Evolutionary conservation across 2,329 filamentous ascomycete species (phyloP), one percentile per base, ranked within the genome.

Genomic region (Cladophialophora chaetospira): DNA sequence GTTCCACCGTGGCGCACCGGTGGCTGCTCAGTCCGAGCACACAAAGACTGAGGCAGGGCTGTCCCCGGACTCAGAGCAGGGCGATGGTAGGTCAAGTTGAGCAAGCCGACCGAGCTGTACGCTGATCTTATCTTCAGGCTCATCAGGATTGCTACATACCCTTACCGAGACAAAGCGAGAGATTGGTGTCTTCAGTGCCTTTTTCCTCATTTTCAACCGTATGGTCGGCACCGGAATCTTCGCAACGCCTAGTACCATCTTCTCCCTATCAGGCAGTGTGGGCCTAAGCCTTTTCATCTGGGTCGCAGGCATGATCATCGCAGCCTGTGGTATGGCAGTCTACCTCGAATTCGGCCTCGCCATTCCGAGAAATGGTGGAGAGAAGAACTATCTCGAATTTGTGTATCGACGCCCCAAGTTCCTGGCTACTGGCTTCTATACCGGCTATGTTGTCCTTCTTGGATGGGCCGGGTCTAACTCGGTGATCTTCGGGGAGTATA

Each of bases 161-260:
- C 44, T 54, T 3, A 53, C 58, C 3, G 47, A 57, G 46, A 49
- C 28, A 17, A 61, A 61, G 42, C 58, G 58, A 26, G 53, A 57
- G 26, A 73, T 76, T 48, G 73, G 73, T 42, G 65, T 74, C 5
- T 56, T 75, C 57, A 73, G 69, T 55, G 73, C 74, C n/a, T 66
- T 75, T 2, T 74, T 77, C 53, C 66, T 79, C 42, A 78, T 79
- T 53, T 76, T 79, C 63, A 79, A 79, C 62, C 73, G 77, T 2
- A 70, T 68, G 46, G 64, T 77, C 21, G 75, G 76, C 2, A 69
- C 75, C 8, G 72, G 77, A 59, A 71, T 81, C 21, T 84, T 83
- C 64, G 81, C 81, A 0, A 81, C 82, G 0, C 82, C 82, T 0
- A 78, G 78, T 1, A 79, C 80, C n/a, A 80, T 84, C 45, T 81